Evolutionary conservation across 139 green algal genomes (phyloP), one percentile per base, ranked within the genome.

Genomic region (Yamagishiella unicocca): DNA sequence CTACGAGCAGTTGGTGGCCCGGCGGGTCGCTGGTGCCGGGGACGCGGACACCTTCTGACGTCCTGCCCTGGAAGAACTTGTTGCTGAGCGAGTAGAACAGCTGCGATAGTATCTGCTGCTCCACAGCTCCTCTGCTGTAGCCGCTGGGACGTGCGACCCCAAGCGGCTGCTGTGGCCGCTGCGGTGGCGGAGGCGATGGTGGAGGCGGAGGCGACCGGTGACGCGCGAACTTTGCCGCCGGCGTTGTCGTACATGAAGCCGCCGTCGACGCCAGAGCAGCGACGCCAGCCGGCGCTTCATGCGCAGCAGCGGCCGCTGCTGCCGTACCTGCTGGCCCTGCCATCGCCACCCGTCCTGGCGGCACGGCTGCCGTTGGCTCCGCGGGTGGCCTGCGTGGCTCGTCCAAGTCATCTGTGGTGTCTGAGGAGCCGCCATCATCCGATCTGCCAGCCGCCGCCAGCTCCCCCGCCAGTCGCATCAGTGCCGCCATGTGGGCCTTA

Each of bases 31-130:
- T 14, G 1, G 71, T 21, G 6, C 35, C 76, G 4, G 24, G 25
- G 54, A 83, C 7, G 22, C 22, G 22, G 4, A 3, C 54, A 5
- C 55, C 76, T 4, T 43, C 35, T 24, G n/a, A 8, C 14, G 24
- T 4, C 31, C 46, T 33, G 4, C 74, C 76, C 53, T 38, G 33
- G 35, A 83, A 83, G 35, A 10, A 83, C 37, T 72, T 72, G 76
- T 83, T 83, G 31, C 5, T 3, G 0, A 83, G 54, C 27, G n/a
- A 53, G 53, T 83, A 83, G 35, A 72, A 37, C 0, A 83, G 76
- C 54, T 42, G 2, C 14, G 35, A 31, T n/a, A 40, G 46, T 37
- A 82, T 14, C 54, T 6, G 7, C 76, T n/a, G n/a, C n/a, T n/a
- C n/a, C n/a, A n/a, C n/a, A n/a, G n/a, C n/a, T n/a, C n/a, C n/a